phyloP scores from a whole-genome alignment of 2,329 filamentous ascomycete genomes.

The Leptographium flavum region DNA sequence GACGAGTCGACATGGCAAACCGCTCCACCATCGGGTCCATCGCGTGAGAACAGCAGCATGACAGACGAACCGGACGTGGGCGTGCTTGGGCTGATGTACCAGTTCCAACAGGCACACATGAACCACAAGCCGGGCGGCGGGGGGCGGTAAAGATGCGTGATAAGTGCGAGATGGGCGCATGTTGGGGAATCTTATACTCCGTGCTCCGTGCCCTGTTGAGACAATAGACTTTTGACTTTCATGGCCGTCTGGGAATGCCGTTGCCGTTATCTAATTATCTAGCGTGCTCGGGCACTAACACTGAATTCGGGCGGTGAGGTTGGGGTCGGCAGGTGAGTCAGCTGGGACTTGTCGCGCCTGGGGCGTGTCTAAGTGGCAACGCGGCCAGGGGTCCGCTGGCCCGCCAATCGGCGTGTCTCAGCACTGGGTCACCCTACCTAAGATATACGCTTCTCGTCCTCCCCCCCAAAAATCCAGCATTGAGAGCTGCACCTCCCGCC shows the following conservation, averaged over 20 bases:
- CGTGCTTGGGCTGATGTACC: conserved; percentile 42
- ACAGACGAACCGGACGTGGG: conserved; percentile 35
- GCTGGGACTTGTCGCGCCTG: background rate
- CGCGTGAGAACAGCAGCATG: conserved; percentile 35
- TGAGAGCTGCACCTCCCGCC: too few species aligned
- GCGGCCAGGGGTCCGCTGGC: background rate
- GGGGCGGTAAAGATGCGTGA: background rate
- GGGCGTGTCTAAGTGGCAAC: background rate
- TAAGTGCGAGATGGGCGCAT: background rate
- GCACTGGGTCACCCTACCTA: background rate
- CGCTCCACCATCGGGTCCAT: conserved; percentile 34
- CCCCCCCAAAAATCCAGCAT: background rate
- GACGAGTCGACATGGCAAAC: conserved; percentile 49
- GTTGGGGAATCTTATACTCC: background rate
- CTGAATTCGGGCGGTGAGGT: background rate
- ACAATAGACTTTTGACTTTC: too few species aligned
- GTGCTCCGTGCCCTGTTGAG: too few species aligned
- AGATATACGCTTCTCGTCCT: background rate
- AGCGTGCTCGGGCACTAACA: background rate
- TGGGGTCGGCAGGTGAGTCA: background rate
- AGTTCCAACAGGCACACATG: conserved; percentile 42
- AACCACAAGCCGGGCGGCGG: conserved; percentile 23
- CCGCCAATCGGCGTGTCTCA: background rate
- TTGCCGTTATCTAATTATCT: background rate
- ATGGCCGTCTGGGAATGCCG: too few species aligned